A percentile compares a stretch with the other conserved stretches of the same genome.
phyloP scores from a whole-genome alignment of 108 stramenopile species.

The Aurantiochytrium sp. region DNA sequence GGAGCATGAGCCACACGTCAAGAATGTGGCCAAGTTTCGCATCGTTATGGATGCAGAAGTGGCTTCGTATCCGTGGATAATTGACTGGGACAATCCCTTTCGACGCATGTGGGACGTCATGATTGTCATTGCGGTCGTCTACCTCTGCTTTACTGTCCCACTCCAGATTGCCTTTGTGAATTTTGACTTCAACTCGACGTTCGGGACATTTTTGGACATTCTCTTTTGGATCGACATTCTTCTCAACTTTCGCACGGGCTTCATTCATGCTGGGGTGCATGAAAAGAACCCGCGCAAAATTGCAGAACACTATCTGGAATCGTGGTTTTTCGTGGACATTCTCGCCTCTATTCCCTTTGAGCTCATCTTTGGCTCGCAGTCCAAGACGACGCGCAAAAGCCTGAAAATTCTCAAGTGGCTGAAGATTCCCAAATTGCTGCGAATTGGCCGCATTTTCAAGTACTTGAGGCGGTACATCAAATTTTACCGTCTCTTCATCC shows the following conservation, averaged over 20 bases:
- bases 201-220: not conserved
- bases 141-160: not conserved
- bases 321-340: not conserved
- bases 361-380: not conserved
- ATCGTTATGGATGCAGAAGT: not conserved
- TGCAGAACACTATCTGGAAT: not conserved
- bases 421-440: not conserved
- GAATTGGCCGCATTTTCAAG: not conserved
- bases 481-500: not conserved
- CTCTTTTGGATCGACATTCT: not conserved
- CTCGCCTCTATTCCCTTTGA: not conserved
- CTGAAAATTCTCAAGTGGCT: constrained; percentile 17
- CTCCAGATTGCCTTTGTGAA: not conserved
- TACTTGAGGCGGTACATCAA: not conserved
- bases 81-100: not conserved
- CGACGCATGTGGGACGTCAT: not conserved
- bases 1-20: too few species aligned
- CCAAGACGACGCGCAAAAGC: not conserved
- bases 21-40: not conserved
- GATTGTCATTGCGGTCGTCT: not conserved
- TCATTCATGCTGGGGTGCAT: not conserved
- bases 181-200: not conserved
- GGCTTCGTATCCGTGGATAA: not conserved
- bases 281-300: not conserved
- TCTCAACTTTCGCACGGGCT: constrained; percentile 2